Conservation (phyloP, 257 asterid genomes). For the Nicotiana tomentosiformis region DNA sequence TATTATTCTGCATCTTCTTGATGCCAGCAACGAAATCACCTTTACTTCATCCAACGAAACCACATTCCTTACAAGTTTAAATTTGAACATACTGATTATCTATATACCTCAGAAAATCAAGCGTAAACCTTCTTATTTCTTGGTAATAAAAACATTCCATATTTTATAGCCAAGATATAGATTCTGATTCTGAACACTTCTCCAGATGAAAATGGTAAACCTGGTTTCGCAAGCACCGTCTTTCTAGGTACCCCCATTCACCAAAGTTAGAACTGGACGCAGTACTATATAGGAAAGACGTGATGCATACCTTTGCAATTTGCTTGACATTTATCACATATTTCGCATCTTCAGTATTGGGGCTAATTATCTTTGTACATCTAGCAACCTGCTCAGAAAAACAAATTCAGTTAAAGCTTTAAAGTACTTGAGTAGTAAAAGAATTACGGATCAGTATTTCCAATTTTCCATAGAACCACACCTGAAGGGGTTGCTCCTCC, state of each 20-base stretch:
- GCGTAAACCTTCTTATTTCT: background rate
- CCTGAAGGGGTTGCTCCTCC: conserved; percentile 98
- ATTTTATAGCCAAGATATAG: background rate
- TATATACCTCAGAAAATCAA: background rate
- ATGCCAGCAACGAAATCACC: too few species aligned
- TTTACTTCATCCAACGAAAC: too few species aligned
- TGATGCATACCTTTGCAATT: conserved; percentile 48
- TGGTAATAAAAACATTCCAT: background rate
- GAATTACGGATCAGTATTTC: background rate
- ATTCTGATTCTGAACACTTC: background rate
- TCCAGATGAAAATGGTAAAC: background rate
- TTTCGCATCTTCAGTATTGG: conserved; percentile 78
- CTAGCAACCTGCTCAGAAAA: conserved; percentile 63
- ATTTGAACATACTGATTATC: background rate
- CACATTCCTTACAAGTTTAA: background rate
- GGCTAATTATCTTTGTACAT: conserved; percentile 85
- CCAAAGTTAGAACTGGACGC: background rate
- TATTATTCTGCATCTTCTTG: too few species aligned
- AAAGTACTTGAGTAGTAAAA: background rate
- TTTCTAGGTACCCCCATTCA: background rate
- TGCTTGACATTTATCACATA: conserved; percentile 73
- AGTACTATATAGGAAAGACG: background rate
- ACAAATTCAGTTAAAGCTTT: background rate
- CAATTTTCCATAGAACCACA: conserved; percentile 4
- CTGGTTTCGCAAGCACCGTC: background rate